Percentiles rank a stretch among this genome's conserved stretches.
These are phyloP conservation scores for Jaminaea rosea DNA, from an alignment of 1,284 basidiomycete genomes.

Conservation along the genomic window DNA sequence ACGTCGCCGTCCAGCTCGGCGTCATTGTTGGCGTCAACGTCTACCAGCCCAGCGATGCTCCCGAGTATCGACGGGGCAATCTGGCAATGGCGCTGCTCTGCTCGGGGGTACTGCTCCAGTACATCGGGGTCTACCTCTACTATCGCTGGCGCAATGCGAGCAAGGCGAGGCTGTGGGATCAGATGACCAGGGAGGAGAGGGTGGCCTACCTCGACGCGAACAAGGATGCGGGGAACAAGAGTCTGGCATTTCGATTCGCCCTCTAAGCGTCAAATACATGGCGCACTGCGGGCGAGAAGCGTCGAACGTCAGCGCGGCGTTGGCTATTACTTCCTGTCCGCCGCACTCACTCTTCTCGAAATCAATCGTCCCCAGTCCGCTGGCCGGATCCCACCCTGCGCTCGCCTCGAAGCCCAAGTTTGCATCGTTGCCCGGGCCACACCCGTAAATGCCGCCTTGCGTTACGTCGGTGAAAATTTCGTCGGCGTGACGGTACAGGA, in stretches of 20 bases:
- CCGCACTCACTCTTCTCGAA: constrained; percentile 6
- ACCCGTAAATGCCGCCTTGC: too few relatives aligned
- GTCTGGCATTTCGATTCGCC: constrained; percentile 31
- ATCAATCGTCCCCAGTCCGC: constrained; percentile 10
- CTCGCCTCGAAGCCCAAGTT: too few relatives aligned
- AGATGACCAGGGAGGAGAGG: constrained; percentile 21
- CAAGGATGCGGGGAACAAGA: constrained; percentile 19
- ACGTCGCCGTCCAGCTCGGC: constrained; percentile 11
- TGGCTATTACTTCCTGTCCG: too few relatives aligned
- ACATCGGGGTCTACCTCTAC: constrained; percentile 15
- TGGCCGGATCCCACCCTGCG: constrained; percentile 19
- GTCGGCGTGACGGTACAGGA: too few relatives aligned
- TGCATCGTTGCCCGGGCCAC: too few relatives aligned
- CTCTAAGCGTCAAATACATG: not conserved
- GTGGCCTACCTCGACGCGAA: constrained; percentile 21
- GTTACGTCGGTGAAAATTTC: too few relatives aligned
- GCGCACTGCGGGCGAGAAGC: too few relatives aligned
- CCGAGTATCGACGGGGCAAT: constrained; percentile 11
- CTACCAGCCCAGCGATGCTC: constrained; percentile 11
- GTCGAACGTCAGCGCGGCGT: too few relatives aligned
- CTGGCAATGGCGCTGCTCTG: constrained; percentile 4
- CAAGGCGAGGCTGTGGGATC: constrained; percentile 19
- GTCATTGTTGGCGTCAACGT: constrained; percentile 12
- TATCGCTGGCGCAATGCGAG: constrained; percentile 18
- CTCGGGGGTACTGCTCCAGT: constrained; percentile 2